These are phyloP conservation scores for Metschnikowia proteae DNA, from an alignment of 805 yeast species.

Conservation along the genomic window DNA sequence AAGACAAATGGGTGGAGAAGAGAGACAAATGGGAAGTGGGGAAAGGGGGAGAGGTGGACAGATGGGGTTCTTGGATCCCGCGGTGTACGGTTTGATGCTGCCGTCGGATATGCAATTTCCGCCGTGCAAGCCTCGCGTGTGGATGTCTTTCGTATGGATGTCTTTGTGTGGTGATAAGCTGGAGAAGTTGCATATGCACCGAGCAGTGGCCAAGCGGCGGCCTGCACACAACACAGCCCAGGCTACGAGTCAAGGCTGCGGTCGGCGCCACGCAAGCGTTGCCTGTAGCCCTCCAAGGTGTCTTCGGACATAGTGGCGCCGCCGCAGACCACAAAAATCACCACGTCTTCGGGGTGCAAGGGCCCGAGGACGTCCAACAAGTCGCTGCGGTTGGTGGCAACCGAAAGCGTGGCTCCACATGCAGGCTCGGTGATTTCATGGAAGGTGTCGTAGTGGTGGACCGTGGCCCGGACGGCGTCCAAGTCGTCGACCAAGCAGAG, in stretches of 20 bases:
- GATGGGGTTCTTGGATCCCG: too few relatives aligned
- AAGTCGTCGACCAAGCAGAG: slow-evolving; percentile 40
- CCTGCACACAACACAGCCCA: not conserved
- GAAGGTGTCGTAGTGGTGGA: slow-evolving; percentile 47
- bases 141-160: not conserved
- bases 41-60: too few relatives aligned
- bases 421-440: slow-evolving; percentile 63
- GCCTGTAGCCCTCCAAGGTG: slow-evolving; percentile 8
- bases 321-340: slow-evolving; percentile 60
- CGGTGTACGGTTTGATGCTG: too few relatives aligned
- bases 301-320: slow-evolving; percentile 16
- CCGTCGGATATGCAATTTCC: too few relatives aligned
- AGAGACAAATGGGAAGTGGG: too few relatives aligned
- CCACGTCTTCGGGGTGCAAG: slow-evolving; percentile 37
- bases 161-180: not conserved
- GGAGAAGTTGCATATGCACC: slow-evolving; percentile 4
- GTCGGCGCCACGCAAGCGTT: too few relatives aligned
- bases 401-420: slow-evolving; percentile 64
- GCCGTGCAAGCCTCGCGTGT: too few relatives aligned
- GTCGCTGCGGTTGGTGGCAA: slow-evolving; percentile 37
- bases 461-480: slow-evolving; percentile 55
- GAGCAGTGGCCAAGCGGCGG: not conserved
- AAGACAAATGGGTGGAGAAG: too few relatives aligned
- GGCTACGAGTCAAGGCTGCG: too few relatives aligned
- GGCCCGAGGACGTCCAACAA: slow-evolving; percentile 24